Base-by-base conservation (phyloP, 306 rosid genomes). In the Ormosia semicastrata region DNA sequence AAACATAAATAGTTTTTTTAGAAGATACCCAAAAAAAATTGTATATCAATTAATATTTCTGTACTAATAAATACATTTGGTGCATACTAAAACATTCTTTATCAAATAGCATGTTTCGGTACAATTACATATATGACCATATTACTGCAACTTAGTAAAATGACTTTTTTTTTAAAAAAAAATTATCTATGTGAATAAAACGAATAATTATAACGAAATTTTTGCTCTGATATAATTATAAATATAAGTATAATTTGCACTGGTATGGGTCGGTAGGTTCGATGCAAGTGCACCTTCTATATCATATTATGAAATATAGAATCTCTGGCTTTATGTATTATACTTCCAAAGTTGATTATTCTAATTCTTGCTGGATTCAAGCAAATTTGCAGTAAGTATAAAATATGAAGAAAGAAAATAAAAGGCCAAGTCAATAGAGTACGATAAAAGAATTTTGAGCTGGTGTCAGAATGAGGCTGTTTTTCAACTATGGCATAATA, bases 401-500 rank as follows among this genome's bases (percentile, higher is more conserved):
- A 33, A 49, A 6, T 40, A 66, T 6, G 14, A 6, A 4, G 2
- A 10, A 0, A 14, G 13, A 65, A 73, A 0, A 41, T 3, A 44
- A 70, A 54, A 50, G n/a, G 46, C 3, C 13, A 54, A 73, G 84
- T 63, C 68, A 73, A 72, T 6, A 37, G 59, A 62, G 67, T 30
- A 39, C 10, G 29, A 46, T 5, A 13, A 10, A 37, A 49, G 2
- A 71, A 34, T 36, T 46, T 17, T 13, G 71, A 50, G 46, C 14
- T 36, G 54, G 66, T 72, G 79, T 72, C 73, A 80, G 84, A 17
- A 79, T 1, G 64, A 34, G 71, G 52, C 17, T 13, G 34, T 57
- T 60, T 60, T 80, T 79, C 83, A 79, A 68, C 46, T 9, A 58
- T 66, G 15, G n/a, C n/a, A n/a, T n/a, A n/a, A n/a, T n/a, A n/a